Evolutionary conservation across 2,329 filamentous ascomycete species (phyloP).

Genomic region (Pseudocercospora eumusae): DNA sequence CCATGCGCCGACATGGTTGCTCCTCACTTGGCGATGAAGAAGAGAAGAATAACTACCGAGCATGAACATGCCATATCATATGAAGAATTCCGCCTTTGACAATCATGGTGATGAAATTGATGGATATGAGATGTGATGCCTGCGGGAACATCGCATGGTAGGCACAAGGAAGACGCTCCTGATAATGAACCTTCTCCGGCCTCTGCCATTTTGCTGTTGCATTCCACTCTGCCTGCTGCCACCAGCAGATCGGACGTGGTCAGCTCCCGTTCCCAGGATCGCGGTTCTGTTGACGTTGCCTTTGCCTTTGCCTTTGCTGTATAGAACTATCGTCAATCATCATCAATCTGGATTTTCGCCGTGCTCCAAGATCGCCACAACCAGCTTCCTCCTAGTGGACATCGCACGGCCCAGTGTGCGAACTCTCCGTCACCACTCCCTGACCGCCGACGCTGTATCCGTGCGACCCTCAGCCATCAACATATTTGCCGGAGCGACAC

Average conservation of each 20-base stretch:
- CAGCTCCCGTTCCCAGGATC: not conserved
- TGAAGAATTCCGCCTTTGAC: not conserved
- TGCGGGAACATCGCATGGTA: not conserved
- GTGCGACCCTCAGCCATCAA: constrained; percentile 12
- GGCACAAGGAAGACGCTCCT: not conserved
- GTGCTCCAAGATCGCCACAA: constrained; percentile 1
- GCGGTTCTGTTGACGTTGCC: not conserved
- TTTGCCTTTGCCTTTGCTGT: no score
- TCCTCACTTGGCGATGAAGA: not conserved
- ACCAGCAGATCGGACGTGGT: not conserved
- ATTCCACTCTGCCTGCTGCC: not conserved
- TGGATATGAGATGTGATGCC: not conserved
- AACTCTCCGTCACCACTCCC: constrained; percentile 5
- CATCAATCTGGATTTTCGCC: no score
- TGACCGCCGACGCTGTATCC: constrained; percentile 10
- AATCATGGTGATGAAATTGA: no score
- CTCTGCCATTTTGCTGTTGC: not conserved
- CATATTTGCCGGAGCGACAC: constrained; percentile 6
- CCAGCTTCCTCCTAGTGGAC: not conserved
- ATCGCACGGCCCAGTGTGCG: not conserved
- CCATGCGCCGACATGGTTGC: not conserved
- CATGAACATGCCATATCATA: not conserved
- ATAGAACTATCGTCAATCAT: no score
- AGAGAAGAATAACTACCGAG: not conserved
- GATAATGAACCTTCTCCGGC: not conserved